phyloP scores from a whole-genome alignment of 2,329 filamentous ascomycete species.

The Fusarium aywerte region DNA sequence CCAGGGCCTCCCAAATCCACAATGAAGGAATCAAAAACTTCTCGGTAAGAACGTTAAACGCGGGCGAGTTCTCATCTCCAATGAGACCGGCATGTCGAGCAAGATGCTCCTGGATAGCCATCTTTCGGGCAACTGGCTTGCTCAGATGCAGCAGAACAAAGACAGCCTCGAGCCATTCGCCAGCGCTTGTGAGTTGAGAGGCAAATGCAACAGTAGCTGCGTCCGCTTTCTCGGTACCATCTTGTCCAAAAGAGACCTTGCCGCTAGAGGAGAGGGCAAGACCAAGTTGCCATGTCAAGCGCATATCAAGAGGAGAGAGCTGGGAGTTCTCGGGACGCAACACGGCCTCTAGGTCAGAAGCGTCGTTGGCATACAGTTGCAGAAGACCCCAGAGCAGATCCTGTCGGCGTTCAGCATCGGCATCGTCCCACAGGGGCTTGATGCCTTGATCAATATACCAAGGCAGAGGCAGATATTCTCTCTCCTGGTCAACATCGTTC shows the following conservation, averaged over 20 bases:
- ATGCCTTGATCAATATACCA: conserved; percentile 73
- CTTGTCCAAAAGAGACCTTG: conserved; percentile 63
- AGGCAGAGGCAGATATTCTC: conserved; percentile 77
- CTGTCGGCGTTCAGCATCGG: conserved; percentile 68
- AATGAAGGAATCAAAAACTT: conserved; percentile 76
- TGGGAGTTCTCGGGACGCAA: conserved; percentile 81
- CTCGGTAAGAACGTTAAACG: conserved; percentile 68
- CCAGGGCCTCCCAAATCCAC: conserved; percentile 91
- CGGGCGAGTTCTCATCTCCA: conserved; percentile 65
- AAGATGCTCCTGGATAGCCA: conserved; percentile 77
- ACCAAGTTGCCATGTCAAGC: conserved; percentile 87
- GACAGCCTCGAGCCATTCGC: conserved; percentile 74
- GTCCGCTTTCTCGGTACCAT: conserved; percentile 71
- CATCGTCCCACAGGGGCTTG: conserved; percentile 69
- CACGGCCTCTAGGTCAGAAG: conserved; percentile 72
- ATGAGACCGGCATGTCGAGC: conserved; percentile 76
- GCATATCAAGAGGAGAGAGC: conserved; percentile 77
- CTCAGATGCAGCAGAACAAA: conserved; percentile 85
- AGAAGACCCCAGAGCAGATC: conserved; percentile 90
- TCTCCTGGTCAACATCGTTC: conserved; percentile 75
- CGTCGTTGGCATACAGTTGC: conserved; percentile 76
- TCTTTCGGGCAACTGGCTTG: conserved; percentile 69
- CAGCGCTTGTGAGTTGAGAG: conserved; percentile 69
- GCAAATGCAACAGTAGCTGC: conserved; percentile 73
- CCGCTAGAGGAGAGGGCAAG: conserved; percentile 68